phyloP scores from a whole-genome alignment of 2,329 filamentous ascomycete genomes.

The Calonectria multiphialidica region DNA sequence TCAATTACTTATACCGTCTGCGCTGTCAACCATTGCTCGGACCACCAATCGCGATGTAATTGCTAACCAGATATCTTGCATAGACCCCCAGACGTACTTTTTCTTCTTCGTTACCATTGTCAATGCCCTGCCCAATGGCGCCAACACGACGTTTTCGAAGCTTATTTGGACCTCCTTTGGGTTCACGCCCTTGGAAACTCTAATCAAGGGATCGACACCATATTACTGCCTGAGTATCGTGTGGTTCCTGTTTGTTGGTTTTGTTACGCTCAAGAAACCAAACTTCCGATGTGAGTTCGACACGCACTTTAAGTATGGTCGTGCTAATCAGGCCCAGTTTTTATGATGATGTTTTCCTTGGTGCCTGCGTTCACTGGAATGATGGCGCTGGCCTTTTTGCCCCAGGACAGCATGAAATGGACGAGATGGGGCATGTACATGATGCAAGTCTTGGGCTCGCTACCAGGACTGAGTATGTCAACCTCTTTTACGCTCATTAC shows the following conservation, averaged over 20 bases:
- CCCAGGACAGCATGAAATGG: conserved; percentile 42
- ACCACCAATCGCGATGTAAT: neutral
- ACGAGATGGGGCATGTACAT: conserved; percentile 49
- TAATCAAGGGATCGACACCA: conserved; percentile 47
- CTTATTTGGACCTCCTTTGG: conserved; percentile 49
- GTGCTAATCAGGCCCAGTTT: conserved; percentile 21
- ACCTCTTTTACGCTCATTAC: too few relatives aligned
- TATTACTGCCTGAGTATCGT: conserved; percentile 43
- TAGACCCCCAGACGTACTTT: conserved; percentile 49
- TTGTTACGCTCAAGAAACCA: conserved; percentile 41
- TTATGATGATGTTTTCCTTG: conserved; percentile 46
- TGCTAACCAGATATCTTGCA: conserved; percentile 17
- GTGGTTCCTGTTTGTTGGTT: conserved; percentile 44
- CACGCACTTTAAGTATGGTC: fast-evolving
- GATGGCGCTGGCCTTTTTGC: conserved; percentile 46
- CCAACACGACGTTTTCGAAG: conserved; percentile 48
- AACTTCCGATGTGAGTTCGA: conserved; percentile 44
- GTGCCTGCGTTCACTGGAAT: conserved; percentile 48
- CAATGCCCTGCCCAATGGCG: conserved; percentile 49
- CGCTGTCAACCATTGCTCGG: neutral
- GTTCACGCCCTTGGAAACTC: conserved; percentile 46
- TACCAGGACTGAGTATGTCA: conserved; percentile 41
- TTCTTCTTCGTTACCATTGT: conserved; percentile 51
- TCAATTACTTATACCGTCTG: neutral
- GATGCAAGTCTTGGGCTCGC: conserved; percentile 41